These are phyloP conservation scores for Vigna angularis DNA, from an alignment of 306 rosid species.

Conservation along the genomic window DNA sequence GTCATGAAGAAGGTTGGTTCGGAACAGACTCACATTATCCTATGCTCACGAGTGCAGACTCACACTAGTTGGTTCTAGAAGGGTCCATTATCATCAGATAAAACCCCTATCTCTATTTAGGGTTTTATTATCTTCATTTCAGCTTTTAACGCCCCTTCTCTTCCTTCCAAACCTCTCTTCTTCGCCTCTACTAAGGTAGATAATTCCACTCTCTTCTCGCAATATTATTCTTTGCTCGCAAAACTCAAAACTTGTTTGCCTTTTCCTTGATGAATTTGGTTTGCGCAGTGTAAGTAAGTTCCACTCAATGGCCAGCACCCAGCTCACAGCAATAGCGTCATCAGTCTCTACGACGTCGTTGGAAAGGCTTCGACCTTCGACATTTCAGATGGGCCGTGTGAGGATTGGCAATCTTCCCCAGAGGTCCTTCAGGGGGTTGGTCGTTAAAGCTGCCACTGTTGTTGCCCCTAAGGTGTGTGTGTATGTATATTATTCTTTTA, in stretches of 20 bases:
- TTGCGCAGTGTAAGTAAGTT: neutral
- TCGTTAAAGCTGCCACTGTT: constrained; percentile 82
- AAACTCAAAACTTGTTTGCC: neutral
- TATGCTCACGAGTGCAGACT: neutral
- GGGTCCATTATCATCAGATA: constrained; percentile 9
- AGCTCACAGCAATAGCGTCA: constrained; percentile 76
- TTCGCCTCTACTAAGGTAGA: constrained; percentile 19
- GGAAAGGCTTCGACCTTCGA: constrained; percentile 65
- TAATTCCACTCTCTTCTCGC: neutral
- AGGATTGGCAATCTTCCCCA: constrained; percentile 46
- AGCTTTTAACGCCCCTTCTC: neutral
- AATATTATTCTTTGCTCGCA: neutral
- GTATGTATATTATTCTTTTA: too few relatives aligned
- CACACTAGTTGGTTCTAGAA: constrained; percentile 30
- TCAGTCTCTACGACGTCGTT: constrained; percentile 67
- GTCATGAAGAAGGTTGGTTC: too few relatives aligned
- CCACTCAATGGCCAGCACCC: constrained; percentile 74
- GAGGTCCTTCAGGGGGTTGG: constrained; percentile 59
- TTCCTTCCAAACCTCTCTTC: neutral
- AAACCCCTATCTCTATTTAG: constrained; percentile 30
- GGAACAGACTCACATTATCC: neutral
- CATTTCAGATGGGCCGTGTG: constrained; percentile 43
- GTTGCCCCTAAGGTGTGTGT: constrained; percentile 78
- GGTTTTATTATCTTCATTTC: constrained; percentile 46
- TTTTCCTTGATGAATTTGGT: neutral